Evolutionary conservation across 1,284 basidiomycete genomes (phyloP), one percentile per base, ranked within the genome.

Genomic region (Apiotrichum domesticum): DNA sequence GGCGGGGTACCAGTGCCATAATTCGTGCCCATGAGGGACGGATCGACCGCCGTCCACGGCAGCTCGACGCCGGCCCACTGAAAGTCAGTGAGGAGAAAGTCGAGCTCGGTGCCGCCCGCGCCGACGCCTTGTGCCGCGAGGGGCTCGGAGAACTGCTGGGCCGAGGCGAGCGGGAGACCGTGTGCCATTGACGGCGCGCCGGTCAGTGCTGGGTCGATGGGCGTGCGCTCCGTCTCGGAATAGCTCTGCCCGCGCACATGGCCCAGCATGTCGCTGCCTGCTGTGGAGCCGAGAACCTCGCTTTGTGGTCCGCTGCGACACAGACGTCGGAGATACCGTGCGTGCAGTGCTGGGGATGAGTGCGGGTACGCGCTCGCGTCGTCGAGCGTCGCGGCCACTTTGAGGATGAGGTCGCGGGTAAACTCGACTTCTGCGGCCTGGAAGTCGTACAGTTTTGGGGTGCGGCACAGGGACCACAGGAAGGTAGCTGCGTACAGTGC

Each of bases 401-500:
- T 67, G 39, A 66, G 49, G 41, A 72, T 68, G 7, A 70, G 58
- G n/a, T 65, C 59, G 33, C 64, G 64, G 44, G 64, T 69, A 46
- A 69, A 65, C n/a, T 67, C 65, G 40, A 70, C 61, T 51, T 71
- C 70, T 47, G 54, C 48, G 15, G 56, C 32, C 45, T 67, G 62
- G 54, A 70, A 64, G 57, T 69, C 55, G 62, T 68, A 67, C 49
- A 65, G 59, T 55, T 68, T 61, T 37, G 65, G 64, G 6, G 61
- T 57, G 13, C 62, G 63, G 39, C 59, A 63, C 2, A 66, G 56
- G 10, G 63, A 64, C 51, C 65, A 70, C 13, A 72, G 57, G 49
- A 72, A 64, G 10, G 67, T 70, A 0, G 65, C 67, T 4, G 70
- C 70, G 54, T 72, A 72, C 33, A 72, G 62, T 35, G 70, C 64